A percentile compares a stretch with the other conserved stretches of the same genome.
Conservation (phyloP, 108 stramenopile genomes). For the Fistulifera pelliculosa region DNA sequence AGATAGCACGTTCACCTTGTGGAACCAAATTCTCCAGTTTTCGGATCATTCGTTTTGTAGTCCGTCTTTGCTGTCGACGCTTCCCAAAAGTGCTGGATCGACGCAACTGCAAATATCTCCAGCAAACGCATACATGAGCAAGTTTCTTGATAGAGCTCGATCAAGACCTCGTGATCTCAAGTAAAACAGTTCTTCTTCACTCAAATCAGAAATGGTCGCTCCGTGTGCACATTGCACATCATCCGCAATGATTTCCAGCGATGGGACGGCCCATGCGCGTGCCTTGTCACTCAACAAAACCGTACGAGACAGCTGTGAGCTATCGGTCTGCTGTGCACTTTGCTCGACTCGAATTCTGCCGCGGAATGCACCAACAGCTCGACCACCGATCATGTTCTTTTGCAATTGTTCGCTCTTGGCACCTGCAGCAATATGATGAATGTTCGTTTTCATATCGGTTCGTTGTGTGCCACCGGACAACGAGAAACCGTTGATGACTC, state of each 20-base stretch:
- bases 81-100: conserved; percentile 44
- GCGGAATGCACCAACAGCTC: conserved; percentile 78
- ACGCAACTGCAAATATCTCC: conserved; percentile 57
- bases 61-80: conserved; percentile 47
- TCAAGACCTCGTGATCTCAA: conserved; percentile 82
- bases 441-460: conserved; percentile 80
- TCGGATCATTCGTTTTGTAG: conserved; percentile 59
- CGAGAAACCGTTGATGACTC: conserved; percentile 63
- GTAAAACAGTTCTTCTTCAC: conserved; percentile 92
- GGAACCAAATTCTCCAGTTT: conserved; percentile 73
- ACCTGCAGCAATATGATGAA: conserved; percentile 84
- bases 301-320: conserved; percentile 82
- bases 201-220: conserved; percentile 90
- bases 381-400: conserved; percentile 87
- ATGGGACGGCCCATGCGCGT: conserved; percentile 83
- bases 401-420: conserved; percentile 75
- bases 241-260: conserved; percentile 91
- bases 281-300: conserved; percentile 81
- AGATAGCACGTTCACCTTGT: conserved; percentile 59
- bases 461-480: conserved; percentile 79
- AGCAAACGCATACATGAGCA: conserved; percentile 88
- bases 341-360: conserved; percentile 92
- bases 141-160: conserved; percentile 48
- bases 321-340: conserved; percentile 87
- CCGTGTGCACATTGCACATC: conserved; percentile 94